Evolutionary conservation across 2,329 filamentous ascomycete species (phyloP).

Genomic region (Colletotrichum agaves): DNA sequence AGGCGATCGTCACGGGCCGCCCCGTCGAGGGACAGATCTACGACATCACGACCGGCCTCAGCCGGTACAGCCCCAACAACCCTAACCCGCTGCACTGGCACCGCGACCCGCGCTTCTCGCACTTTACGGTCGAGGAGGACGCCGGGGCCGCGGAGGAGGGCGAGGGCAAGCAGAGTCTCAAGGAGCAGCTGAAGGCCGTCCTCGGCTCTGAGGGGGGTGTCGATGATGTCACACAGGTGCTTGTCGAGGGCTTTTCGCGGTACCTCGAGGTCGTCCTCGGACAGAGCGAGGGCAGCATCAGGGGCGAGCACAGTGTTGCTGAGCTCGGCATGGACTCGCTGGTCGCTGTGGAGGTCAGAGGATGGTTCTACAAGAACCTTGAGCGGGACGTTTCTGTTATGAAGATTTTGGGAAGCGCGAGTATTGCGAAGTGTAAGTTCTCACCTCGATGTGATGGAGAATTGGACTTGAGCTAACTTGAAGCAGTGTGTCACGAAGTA

Average conservation of each 20-base stretch:
- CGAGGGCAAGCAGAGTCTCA: slow-evolving; percentile 40
- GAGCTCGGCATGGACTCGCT: slow-evolving; percentile 47
- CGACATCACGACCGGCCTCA: slow-evolving; percentile 42
- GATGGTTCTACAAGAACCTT: slow-evolving; percentile 60
- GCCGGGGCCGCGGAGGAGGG: slow-evolving; percentile 9
- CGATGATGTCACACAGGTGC: slow-evolving; percentile 41
- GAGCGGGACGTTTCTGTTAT: slow-evolving; percentile 56
- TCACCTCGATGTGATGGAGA: too few relatives aligned
- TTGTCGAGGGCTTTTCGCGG: slow-evolving; percentile 44
- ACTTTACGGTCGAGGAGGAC: slow-evolving; percentile 45
- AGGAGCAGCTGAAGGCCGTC: slow-evolving; percentile 44
- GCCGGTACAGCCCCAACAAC: slow-evolving; percentile 48
- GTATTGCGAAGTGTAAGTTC: slow-evolving; percentile 39
- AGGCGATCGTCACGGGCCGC: slow-evolving; percentile 43
- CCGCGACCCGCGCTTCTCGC: slow-evolving; percentile 54
- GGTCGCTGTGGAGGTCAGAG: slow-evolving; percentile 50
- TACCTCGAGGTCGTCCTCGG: slow-evolving; percentile 40
- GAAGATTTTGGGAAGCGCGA: slow-evolving; percentile 53
- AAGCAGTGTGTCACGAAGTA: slow-evolving; percentile 23
- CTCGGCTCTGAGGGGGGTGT: slow-evolving; percentile 16
- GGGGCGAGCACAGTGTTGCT: slow-evolving; percentile 45
- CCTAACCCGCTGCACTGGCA: slow-evolving; percentile 54
- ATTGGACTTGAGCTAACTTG: slow-evolving; percentile 5
- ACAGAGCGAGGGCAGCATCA: slow-evolving; percentile 41
- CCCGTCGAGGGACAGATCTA: slow-evolving; percentile 40